phyloP scores from a whole-genome alignment of 192 early-diverging fungal species.

The Podila minutissima region DNA sequence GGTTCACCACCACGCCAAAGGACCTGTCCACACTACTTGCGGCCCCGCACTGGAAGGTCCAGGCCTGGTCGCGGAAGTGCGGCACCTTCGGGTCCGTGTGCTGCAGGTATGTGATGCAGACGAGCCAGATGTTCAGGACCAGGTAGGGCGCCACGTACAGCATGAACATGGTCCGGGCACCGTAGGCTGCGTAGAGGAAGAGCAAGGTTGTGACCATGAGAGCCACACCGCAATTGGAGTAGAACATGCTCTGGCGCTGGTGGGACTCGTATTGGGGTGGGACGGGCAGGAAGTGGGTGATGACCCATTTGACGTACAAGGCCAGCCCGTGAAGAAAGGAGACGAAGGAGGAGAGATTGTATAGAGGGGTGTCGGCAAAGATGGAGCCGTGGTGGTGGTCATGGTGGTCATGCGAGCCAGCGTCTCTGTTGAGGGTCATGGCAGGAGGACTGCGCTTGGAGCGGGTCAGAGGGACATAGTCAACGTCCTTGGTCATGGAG shows the following conservation, averaged over 20 bases:
- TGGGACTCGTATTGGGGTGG: slow-evolving; percentile 80
- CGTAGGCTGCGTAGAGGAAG: slow-evolving; percentile 60
- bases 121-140: slow-evolving; percentile 92
- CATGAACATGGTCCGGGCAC: slow-evolving; percentile 69
- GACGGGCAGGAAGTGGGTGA: slow-evolving; percentile 86
- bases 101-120: slow-evolving; percentile 93
- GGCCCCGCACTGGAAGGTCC: slow-evolving; percentile 94
- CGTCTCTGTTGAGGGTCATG: slow-evolving; percentile 36
- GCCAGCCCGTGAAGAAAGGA: slow-evolving; percentile 89
- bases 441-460: slow-evolving; percentile 59
- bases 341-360: slow-evolving; percentile 65
- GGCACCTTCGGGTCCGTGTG: slow-evolving; percentile 91
- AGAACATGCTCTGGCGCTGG: slow-evolving; percentile 73
- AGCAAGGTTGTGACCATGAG: slow-evolving; percentile 62
- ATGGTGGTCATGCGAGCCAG: slow-evolving; percentile 48
- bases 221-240: slow-evolving; percentile 80
- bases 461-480: slow-evolving; percentile 87
- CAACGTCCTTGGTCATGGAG: slow-evolving; percentile 91
- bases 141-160: slow-evolving; percentile 93
- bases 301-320: slow-evolving; percentile 76
- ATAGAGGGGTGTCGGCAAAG: slow-evolving; percentile 79
- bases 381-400: slow-evolving; percentile 46
- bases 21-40: slow-evolving; percentile 89
- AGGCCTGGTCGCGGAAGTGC: slow-evolving; percentile 83
- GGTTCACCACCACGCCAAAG: slow-evolving; percentile 84